Base-by-base conservation (phyloP, 1,139 yeast genomes). In the Saccharomyces pastorianus region DNA sequence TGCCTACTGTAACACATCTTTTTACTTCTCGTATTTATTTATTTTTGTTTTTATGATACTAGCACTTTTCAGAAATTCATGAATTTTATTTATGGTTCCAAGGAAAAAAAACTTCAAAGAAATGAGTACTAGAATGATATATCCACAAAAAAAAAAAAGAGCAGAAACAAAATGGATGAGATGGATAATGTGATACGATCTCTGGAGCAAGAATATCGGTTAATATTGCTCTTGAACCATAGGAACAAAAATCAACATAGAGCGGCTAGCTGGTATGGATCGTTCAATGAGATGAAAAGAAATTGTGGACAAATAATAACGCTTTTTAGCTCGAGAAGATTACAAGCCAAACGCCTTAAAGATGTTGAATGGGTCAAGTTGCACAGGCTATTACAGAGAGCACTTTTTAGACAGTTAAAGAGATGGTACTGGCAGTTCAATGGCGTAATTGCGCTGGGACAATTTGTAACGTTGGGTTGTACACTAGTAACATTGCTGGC, bases 181-280 rank as follows among this genome's bases (percentile, higher is more conserved):
- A 38, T 38, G 23, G 13, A 38, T 11, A 23, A 6, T 20, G n/a
- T 38, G 8, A 11, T 14, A 38, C 23, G 44, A 9, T 20, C 44
- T n/a, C 61, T 77, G 2, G 61, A 64, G 34, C 77, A 70, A 51
- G 96, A 89, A 68, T 79, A 73, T 52, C 76, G 78, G 34, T 65
- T 87, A 2, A 65, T 87, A 7, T 85, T 81, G 60, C 68, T 88
- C 48, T 61, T 88, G 3, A 82, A 85, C 64, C 88, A 85, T 61
- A 73, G 96, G 58, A 85, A 84, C 66, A 76, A 76, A 58, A 88
- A 88, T 66, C 96, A 89, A 68, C 96, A 88, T 63, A 73, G 83
- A n/a, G 78, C 77, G 14, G 79, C 87, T 46, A 67, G 66, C 25
- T 89, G 96, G 96, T 89, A 96, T 91, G 78, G 73, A 55, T 77